Evolutionary conservation across 495 filamentous ascomycete genomes (phyloP), one percentile per base, ranked within the genome.

Genomic region (Aspergillus asperescens): DNA sequence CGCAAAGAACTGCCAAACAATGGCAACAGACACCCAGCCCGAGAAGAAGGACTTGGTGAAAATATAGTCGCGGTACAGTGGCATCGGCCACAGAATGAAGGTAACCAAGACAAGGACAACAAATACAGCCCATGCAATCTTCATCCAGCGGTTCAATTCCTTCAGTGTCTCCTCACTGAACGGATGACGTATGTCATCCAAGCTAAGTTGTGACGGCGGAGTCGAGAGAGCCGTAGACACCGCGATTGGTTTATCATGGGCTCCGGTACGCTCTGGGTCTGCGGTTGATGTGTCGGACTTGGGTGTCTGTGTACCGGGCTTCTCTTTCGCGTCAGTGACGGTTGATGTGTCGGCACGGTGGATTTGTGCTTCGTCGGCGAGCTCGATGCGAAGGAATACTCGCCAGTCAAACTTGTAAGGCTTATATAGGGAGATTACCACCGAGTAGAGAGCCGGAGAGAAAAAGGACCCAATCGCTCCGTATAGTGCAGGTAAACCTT

Each of bases 391-490:
- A 0, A 77, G 62, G 48, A 77, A 77, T 31, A 71, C 65, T 12
- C 74, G 67, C 74, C 73, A 77, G 55, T 77, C 73, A 47, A 77
- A 77, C n/a, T 49, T 59, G 28, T 68, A 69, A 1, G 75, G 75
- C 19, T 65, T 65, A 47, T 73, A 77, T 5, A 62, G 50, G 9
- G 74, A 76, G 6, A 78, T 61, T 0, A 76, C 9, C 1, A 75
- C 59, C 5, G 75, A 76, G 48, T 69, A 72, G 0, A 71, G 34
- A 3, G 56, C 68, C 1, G 70, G 68, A 0, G 67, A 62, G 52
- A 71, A 73, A 35, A 64, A 67, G 1, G 70, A 67, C 7, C 57
- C 60, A 15, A 71, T 64, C 7, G 68, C 60, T 10, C 65, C 70
- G 41, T 69, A 71, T 1, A 73, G 54, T 13, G 62, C 61, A 0